Conservation (phyloP, 1,284 basidiomycete genomes). For the Hypsizygus ulmarius region DNA sequence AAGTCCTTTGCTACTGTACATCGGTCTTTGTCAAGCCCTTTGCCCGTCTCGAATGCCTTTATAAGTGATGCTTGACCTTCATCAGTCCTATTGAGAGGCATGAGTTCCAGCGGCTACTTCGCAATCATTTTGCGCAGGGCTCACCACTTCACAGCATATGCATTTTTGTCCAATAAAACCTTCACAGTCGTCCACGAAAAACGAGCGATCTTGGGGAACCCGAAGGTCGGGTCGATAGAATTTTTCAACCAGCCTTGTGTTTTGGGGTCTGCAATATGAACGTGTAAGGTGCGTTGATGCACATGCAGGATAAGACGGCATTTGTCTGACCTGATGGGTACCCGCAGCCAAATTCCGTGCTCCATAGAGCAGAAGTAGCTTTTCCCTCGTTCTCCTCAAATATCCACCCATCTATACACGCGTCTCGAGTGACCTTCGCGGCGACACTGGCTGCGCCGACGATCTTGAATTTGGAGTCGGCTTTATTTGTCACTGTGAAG, state of each 20-base stretch:
- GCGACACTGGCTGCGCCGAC: constrained; percentile 96
- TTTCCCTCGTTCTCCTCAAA: constrained; percentile 56
- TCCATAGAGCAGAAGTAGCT: constrained; percentile 24
- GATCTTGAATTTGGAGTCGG: constrained; percentile 94
- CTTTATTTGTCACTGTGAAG: constrained; percentile 91
- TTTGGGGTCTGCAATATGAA: constrained; percentile 70
- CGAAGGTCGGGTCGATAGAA: constrained; percentile 86
- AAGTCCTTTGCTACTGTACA: constrained; percentile 70
- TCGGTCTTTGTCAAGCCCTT: constrained; percentile 68
- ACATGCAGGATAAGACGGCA: constrained; percentile 11
- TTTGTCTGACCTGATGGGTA: constrained; percentile 76
- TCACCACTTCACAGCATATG: constrained; percentile 77
- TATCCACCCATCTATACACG: constrained; percentile 84
- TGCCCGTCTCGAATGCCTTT: constrained; percentile 68
- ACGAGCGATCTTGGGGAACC: constrained; percentile 86
- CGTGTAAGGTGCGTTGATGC: constrained; percentile 13
- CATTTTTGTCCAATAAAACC: constrained; percentile 80
- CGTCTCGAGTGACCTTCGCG: constrained; percentile 94
- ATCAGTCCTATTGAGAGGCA: constrained; percentile 56
- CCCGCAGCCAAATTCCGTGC: constrained; percentile 65
- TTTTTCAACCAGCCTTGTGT: constrained; percentile 85
- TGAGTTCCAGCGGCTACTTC: not conserved
- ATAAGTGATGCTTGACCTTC: constrained; percentile 75
- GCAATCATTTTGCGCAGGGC: constrained; percentile 14
- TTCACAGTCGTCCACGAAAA: constrained; percentile 98